Conservation (phyloP, 768 basidiomycete species). For the Naganishia vishniacii region DNA sequence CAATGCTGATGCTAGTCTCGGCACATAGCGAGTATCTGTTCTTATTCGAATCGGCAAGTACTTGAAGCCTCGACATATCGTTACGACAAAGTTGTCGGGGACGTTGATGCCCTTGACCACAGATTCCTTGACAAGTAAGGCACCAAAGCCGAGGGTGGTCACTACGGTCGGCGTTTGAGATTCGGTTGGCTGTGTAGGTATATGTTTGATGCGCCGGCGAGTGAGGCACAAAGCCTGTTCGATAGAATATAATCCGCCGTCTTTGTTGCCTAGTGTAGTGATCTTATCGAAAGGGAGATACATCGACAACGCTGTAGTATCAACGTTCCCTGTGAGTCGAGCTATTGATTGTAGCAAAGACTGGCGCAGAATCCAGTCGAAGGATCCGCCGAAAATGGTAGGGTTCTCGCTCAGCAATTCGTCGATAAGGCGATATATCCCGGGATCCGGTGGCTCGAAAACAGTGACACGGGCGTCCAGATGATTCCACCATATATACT, state of each 20-base stretch:
- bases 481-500: not conserved
- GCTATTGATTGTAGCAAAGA: not conserved
- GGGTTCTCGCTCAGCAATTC: not conserved
- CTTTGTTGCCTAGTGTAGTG: not conserved
- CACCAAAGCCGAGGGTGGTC: slow-evolving; percentile 3
- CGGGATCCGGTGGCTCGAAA: not conserved
- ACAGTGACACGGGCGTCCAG: not conserved
- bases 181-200: slow-evolving; percentile 11
- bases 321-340: not conserved
- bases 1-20: not conserved
- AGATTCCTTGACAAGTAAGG: not conserved
- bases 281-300: not conserved
- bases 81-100: not conserved
- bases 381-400: not conserved
- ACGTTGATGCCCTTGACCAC: not conserved
- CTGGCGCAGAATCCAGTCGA: not conserved
- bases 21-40: not conserved
- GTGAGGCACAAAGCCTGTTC: not conserved
- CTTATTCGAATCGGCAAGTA: not conserved
- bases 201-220: slow-evolving; percentile 10
- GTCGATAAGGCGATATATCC: not conserved
- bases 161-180: slow-evolving; percentile 1
- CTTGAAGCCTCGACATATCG: slow-evolving; percentile 5
- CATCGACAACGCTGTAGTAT: not conserved
- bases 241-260: not conserved